Percentiles rank a stretch among this genome's conserved stretches.
These are phyloP conservation scores for Spirogloea muscicola DNA, from an alignment of 139 green algal species.

Conservation along the genomic window DNA sequence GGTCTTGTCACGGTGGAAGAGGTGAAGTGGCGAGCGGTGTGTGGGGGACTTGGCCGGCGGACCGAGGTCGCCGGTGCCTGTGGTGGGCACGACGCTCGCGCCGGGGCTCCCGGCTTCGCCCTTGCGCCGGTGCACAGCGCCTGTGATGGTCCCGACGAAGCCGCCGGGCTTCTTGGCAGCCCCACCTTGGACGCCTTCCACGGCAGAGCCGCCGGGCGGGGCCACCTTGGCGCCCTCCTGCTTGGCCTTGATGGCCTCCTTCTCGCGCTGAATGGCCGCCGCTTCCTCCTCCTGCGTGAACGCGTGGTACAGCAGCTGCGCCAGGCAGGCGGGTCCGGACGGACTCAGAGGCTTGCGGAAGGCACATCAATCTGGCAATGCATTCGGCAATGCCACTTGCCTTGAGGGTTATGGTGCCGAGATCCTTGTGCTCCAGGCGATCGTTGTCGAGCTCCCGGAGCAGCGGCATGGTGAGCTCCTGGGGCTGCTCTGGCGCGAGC, in stretches of 20 bases:
- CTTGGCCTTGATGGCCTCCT: background rate
- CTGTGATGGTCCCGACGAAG: too few relatives aligned
- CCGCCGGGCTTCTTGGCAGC: too few relatives aligned
- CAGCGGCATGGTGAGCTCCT: background rate
- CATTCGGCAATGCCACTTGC: background rate
- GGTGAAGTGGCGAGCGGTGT: too few relatives aligned
- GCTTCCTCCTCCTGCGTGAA: background rate
- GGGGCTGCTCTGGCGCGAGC: background rate
- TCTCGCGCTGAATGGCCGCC: background rate
- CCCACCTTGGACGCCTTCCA: too few relatives aligned
- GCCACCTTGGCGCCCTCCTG: background rate
- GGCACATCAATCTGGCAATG: background rate
- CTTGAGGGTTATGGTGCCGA: slow-evolving; percentile 2
- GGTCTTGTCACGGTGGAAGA: too few relatives aligned
- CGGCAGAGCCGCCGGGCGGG: background rate
- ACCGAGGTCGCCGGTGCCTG: too few relatives aligned
- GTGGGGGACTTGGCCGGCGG: too few relatives aligned
- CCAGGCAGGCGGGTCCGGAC: background rate
- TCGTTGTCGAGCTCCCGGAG: background rate
- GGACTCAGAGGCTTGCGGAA: background rate
- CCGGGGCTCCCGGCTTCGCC: too few relatives aligned
- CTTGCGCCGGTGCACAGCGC: too few relatives aligned
- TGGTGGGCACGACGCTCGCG: too few relatives aligned
- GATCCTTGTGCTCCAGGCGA: background rate
- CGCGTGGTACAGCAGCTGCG: slow-evolving; percentile 13